Conservation (phyloP, 371 early-diverging fungal species). For the Encephalitozoon hellem region DNA sequence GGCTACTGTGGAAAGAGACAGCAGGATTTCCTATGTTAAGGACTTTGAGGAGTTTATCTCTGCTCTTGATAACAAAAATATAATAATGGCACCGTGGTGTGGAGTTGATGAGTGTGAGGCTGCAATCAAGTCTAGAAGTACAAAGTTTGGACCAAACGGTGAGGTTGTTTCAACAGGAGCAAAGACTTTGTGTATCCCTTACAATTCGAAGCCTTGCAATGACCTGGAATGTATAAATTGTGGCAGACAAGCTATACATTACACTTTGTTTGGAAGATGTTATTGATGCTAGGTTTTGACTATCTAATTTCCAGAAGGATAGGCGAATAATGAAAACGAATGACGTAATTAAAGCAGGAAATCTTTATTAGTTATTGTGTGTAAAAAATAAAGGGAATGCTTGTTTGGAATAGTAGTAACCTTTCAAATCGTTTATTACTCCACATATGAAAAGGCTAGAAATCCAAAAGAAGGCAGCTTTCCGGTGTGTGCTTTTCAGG, state of each 20-base stretch:
- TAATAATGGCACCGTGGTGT: slow-evolving; percentile 90
- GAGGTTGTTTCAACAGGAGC: slow-evolving; percentile 89
- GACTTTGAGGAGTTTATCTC: slow-evolving; percentile 83
- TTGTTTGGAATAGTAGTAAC: too few relatives aligned
- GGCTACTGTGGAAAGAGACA: slow-evolving; percentile 73
- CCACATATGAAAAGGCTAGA: neutral
- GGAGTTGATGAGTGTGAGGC: slow-evolving; percentile 82
- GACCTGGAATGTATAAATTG: slow-evolving; percentile 76
- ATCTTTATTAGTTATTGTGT: too few relatives aligned
- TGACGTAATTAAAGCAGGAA: too few relatives aligned
- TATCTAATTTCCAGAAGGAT: neutral
- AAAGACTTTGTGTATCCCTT: slow-evolving; percentile 96
- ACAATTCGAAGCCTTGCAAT: slow-evolving; percentile 67
- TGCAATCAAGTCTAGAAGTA: slow-evolving; percentile 79
- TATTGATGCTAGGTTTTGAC: slow-evolving; percentile 64
- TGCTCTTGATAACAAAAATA: slow-evolving; percentile 73
- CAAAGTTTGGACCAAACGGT: slow-evolving; percentile 53
- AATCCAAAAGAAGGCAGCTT: neutral
- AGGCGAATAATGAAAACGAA: neutral
- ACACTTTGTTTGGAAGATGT: slow-evolving; percentile 76
- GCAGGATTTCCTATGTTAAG: slow-evolving; percentile 67
- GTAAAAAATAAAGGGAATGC: too few relatives aligned
- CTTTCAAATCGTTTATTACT: too few relatives aligned
- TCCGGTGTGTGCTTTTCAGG: neutral
- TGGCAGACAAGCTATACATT: slow-evolving; percentile 69